These are phyloP conservation scores for Russula compacta DNA, from an alignment of 768 basidiomycete genomes.

Conservation along the genomic window DNA sequence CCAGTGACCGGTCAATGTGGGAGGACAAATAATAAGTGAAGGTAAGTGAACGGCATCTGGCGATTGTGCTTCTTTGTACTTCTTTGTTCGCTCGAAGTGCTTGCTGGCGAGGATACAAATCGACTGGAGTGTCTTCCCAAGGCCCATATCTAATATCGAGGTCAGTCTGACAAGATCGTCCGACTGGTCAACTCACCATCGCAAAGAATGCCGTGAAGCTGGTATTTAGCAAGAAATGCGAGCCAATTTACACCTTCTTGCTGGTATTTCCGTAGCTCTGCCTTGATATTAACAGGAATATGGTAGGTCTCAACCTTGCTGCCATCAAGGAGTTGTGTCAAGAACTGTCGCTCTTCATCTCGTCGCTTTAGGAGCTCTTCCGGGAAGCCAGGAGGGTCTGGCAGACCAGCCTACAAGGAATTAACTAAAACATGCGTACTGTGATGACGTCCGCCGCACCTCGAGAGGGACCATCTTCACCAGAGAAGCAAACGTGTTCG, in stretches of 20 bases:
- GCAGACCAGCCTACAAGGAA: constrained; percentile 65
- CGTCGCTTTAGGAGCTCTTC: constrained; percentile 78
- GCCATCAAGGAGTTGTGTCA: constrained; percentile 90
- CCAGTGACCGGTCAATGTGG: constrained; percentile 98
- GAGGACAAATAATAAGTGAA: constrained; percentile 92
- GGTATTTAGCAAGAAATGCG: constrained; percentile 96
- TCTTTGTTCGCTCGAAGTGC: constrained; percentile 76
- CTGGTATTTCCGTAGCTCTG: constrained; percentile 94
- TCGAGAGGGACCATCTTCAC: constrained; percentile 99
- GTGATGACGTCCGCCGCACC: constrained; percentile 35
- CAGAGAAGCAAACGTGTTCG: constrained; percentile 94
- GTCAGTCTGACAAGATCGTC: constrained; percentile 8
- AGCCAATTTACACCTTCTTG: constrained; percentile 99
- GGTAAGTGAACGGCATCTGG: constrained; percentile 81
- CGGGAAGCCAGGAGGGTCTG: constrained; percentile 90
- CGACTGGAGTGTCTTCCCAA: constrained; percentile 95
- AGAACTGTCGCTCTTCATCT: constrained; percentile 81
- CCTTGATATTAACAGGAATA: constrained; percentile 82
- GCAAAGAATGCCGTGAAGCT: constrained; percentile 94
- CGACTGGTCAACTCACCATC: constrained; percentile 54
- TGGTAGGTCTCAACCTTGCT: constrained; percentile 86
- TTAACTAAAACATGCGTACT: neutral
- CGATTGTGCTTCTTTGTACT: constrained; percentile 52
- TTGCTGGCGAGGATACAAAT: constrained; percentile 96
- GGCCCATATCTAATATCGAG: constrained; percentile 76